phyloP scores from a whole-genome alignment of 257 asterid species.

The Asclepias syriaca region DNA sequence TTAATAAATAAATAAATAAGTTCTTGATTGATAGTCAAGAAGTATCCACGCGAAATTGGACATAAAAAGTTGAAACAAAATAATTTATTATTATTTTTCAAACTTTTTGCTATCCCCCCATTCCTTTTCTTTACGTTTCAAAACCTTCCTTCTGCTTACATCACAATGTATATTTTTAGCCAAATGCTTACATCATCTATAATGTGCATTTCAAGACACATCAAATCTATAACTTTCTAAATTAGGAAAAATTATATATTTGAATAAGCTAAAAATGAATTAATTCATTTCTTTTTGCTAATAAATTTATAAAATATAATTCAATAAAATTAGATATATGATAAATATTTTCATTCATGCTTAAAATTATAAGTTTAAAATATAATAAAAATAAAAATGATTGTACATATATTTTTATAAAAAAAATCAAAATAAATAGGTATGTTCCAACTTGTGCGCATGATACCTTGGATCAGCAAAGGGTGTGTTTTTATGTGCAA shows the following conservation, averaged over 20 bases:
- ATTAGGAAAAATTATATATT: background rate
- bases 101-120: background rate
- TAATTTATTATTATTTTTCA: background rate
- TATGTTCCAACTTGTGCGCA: background rate
- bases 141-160: background rate
- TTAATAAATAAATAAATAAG: no score
- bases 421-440: no score
- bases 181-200: no score
- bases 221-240: background rate
- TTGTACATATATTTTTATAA: no score
- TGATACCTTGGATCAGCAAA: background rate
- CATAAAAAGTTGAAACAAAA: background rate
- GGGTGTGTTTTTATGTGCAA: background rate
- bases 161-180: background rate
- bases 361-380: no score
- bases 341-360: no score
- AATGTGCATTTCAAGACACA: background rate
- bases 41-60: background rate
- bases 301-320: no score
- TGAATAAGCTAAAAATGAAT: no score
- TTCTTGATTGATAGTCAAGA: no score
- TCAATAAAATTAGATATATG: no score
- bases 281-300: no score
- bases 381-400: no score
- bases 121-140: background rate